Base-by-base conservation (phyloP, 495 filamentous ascomycete genomes). In the Chaetomidium leptoderma region DNA sequence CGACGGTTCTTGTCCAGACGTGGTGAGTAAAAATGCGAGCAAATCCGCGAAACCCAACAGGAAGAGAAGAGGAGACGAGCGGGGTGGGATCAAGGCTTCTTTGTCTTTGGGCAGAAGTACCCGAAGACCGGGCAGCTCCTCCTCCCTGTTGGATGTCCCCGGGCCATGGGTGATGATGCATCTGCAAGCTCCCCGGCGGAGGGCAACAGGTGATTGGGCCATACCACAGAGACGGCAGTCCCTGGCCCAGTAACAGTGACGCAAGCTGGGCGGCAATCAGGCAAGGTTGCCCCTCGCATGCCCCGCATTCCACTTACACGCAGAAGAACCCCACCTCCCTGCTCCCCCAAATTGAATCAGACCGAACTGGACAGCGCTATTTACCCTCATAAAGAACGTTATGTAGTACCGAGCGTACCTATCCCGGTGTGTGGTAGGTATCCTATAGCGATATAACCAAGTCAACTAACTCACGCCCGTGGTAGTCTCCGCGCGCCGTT, bases 201-300 rank as follows among this genome's bases (percentile, higher is more conserved):
- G 57, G 17, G 33, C 48, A 61, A 61, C 59, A 50, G 24, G 48
- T 54, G 54, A 64, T 56, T 42, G 50, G 51, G 45, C 52, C 53
- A 60, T 57, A 33, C 61, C 61, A 57, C 57, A 32, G 24, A 42
- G 36, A 43, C 37, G 37, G 23, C 46, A 27, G 11, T 44, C 23
- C 56, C 17, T 52, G 39, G 13, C 24, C 46, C 26, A 36, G 51
- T 47, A 59, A 53, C 39, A 57, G 33, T 59, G 61, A 63, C 61
- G 61, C 61, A 59, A n/a, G 23, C 26, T 29, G 26, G n/a, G 45
- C 29, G 40, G 6, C 32, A 19, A 6, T 6, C 39, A 6, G 45
- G 26, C 29, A 10, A 11, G 45, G 27, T 32, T 33, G 27, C 16
- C 45, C 27, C 14, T 27, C 45, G 11, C n/a, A 4, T 19, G 29